Conservation (phyloP, 768 basidiomycete genomes). For the Collybia sp. region DNA sequence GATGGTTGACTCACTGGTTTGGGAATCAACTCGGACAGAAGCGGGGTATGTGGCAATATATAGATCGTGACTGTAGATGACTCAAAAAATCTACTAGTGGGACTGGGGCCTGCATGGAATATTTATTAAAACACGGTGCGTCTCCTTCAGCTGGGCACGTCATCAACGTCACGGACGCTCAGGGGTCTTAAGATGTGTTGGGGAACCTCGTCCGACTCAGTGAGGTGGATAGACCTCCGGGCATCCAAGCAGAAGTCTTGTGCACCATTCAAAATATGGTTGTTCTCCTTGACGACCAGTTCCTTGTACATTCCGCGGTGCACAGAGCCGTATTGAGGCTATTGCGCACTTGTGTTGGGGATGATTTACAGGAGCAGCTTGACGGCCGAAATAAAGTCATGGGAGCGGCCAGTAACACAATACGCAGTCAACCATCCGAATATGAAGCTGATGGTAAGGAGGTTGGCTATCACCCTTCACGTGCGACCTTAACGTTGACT, state of each 20-base stretch:
- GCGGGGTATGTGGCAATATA: conserved; percentile 62
- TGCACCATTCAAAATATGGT: conserved; percentile 88
- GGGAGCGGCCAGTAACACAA: conserved; percentile 77
- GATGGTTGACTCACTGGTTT: conserved; percentile 83
- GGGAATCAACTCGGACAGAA: conserved; percentile 81
- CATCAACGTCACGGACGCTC: no score
- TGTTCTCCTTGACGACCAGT: conserved; percentile 87
- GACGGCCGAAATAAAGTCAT: conserved; percentile 73
- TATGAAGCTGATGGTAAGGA: conserved; percentile 83
- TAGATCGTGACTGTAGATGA: not conserved
- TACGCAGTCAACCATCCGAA: conserved; percentile 73
- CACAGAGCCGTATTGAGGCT: conserved; percentile 85
- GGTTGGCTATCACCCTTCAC: not conserved
- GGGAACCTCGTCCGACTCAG: conserved; percentile 82
- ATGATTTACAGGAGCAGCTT: conserved; percentile 83
- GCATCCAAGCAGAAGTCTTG: conserved; percentile 89
- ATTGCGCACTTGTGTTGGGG: conserved; percentile 85
- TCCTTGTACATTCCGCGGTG: conserved; percentile 87
- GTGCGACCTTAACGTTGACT: conserved; percentile 5
- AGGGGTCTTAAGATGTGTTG: conserved; percentile 57
- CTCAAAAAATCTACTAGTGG: conserved; percentile 43
- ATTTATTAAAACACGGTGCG: conserved; percentile 83
- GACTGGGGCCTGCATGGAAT: conserved; percentile 88
- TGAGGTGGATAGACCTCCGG: conserved; percentile 79
- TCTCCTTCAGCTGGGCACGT: not conserved